These are phyloP conservation scores for Saprolegnia parasitica DNA, from an alignment of 352 stramenopile genomes.

Conservation along the genomic window DNA sequence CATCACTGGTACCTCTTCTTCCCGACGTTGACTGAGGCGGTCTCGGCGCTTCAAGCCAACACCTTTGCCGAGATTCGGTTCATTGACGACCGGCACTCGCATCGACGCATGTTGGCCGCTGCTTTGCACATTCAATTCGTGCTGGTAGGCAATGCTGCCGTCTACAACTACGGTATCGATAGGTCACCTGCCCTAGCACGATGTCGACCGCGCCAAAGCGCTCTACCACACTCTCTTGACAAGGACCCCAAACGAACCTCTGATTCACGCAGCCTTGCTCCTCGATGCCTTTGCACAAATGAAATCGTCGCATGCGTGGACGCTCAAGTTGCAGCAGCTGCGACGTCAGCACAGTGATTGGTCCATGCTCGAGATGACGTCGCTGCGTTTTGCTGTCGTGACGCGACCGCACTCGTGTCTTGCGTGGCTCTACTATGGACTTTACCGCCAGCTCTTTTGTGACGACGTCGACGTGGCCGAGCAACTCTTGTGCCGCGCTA, in stretches of 20 bases:
- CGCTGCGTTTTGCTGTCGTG: slow-evolving; percentile 3
- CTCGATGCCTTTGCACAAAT: background rate
- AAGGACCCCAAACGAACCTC: background rate
- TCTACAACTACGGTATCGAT: background rate
- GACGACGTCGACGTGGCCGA: background rate
- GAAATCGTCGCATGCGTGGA: background rate
- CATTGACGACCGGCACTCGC: background rate
- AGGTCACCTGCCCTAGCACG: background rate
- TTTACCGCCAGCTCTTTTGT: background rate
- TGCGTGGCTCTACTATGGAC: background rate
- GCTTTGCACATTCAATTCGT: background rate
- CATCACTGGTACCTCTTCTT: background rate
- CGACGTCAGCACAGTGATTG: background rate
- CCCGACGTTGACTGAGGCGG: background rate
- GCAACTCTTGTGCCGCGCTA: background rate
- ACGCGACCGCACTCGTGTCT: background rate
- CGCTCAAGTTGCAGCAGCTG: background rate
- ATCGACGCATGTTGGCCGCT: background rate
- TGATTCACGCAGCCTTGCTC: background rate
- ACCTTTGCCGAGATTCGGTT: background rate
- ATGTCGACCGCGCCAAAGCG: background rate
- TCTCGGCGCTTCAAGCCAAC: background rate
- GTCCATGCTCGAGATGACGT: background rate
- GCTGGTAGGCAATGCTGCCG: background rate
- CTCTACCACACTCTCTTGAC: background rate